Evolutionary conservation across 2,329 filamentous ascomycete genomes (phyloP).

Genomic region (Pseudonectria foliicola): DNA sequence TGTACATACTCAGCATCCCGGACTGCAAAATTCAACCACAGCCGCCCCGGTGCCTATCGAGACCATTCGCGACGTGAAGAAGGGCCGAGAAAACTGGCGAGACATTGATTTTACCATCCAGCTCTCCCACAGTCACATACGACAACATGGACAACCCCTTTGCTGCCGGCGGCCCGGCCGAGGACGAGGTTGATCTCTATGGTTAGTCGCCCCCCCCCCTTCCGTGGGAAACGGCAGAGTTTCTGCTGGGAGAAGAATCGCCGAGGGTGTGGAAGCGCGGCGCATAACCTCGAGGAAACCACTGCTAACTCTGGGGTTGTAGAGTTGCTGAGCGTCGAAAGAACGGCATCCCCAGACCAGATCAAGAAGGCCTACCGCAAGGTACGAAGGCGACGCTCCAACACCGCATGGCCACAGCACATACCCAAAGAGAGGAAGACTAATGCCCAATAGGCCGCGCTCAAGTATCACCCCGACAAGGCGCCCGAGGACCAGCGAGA

Average conservation of each 20-base stretch:
- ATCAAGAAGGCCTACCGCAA: constrained; percentile 97
- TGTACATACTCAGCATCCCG: constrained; percentile 4
- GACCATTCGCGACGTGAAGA: too few relatives aligned
- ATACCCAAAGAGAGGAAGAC: constrained; percentile 3
- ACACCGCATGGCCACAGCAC: constrained; percentile 1
- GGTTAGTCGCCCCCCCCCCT: constrained; percentile 32
- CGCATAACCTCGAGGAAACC: too few relatives aligned
- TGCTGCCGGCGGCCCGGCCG: constrained; percentile 19
- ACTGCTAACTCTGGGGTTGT: constrained; percentile 11
- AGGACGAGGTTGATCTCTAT: constrained; percentile 53
- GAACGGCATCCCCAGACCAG: constrained; percentile 65
- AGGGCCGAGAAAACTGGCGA: too few relatives aligned
- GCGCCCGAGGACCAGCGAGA: constrained; percentile 78
- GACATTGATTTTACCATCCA: background rate
- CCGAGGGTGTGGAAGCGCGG: too few relatives aligned
- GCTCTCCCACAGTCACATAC: constrained; percentile 1
- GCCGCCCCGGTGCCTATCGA: too few relatives aligned
- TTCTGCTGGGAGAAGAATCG: constrained; percentile 1
- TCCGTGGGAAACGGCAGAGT: background rate
- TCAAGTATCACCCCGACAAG: constrained; percentile 92
- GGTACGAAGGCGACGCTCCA: constrained; percentile 41
- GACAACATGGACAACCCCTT: constrained; percentile 19
- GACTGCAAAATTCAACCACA: too few relatives aligned
- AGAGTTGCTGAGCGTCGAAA: constrained; percentile 76
- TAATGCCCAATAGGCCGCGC: constrained; percentile 57